Evolutionary conservation across 2,329 filamentous ascomycete species (phyloP).

Genomic region (Exserohilum turcica): DNA sequence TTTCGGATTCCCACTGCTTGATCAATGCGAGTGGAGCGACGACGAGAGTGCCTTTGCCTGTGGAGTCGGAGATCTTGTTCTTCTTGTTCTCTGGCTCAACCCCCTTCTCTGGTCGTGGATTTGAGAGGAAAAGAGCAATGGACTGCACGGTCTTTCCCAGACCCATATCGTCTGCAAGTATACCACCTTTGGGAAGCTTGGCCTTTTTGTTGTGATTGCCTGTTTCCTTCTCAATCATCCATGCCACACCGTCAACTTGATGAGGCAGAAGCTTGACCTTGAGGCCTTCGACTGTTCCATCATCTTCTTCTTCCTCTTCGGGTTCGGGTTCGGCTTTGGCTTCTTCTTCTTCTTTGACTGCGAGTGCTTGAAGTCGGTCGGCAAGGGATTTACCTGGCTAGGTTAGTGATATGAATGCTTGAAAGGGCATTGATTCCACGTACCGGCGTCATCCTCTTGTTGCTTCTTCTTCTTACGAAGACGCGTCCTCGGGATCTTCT

Average conservation of each 20-base stretch:
- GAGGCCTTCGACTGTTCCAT: constrained; percentile 76
- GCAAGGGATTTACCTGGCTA: constrained; percentile 45
- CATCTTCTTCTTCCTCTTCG: constrained; percentile 57
- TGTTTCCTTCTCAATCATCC: constrained; percentile 93
- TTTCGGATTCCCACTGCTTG: constrained; percentile 95
- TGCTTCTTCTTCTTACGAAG: constrained; percentile 52
- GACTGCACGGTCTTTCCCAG: constrained; percentile 96
- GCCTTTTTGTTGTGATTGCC: constrained; percentile 81
- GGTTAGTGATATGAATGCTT: neutral
- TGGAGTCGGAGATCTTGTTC: constrained; percentile 70
- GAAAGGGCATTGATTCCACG: neutral
- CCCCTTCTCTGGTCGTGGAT: constrained; percentile 67
- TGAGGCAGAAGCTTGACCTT: constrained; percentile 89
- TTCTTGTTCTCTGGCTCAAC: constrained; percentile 55
- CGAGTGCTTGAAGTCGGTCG: constrained; percentile 52
- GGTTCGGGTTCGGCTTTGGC: constrained; percentile 48
- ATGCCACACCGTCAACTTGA: constrained; percentile 89
- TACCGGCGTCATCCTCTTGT: constrained; percentile 39
- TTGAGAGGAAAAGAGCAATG: constrained; percentile 83
- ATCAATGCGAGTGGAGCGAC: constrained; percentile 93
- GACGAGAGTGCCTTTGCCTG: constrained; percentile 83
- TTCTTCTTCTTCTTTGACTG: constrained; percentile 56
- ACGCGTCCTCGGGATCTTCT: constrained; percentile 55
- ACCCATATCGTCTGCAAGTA: constrained; percentile 96
- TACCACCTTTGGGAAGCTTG: constrained; percentile 84